phyloP scores from a whole-genome alignment of 352 stramenopile species.

The Globisporangium iwayamae region DNA sequence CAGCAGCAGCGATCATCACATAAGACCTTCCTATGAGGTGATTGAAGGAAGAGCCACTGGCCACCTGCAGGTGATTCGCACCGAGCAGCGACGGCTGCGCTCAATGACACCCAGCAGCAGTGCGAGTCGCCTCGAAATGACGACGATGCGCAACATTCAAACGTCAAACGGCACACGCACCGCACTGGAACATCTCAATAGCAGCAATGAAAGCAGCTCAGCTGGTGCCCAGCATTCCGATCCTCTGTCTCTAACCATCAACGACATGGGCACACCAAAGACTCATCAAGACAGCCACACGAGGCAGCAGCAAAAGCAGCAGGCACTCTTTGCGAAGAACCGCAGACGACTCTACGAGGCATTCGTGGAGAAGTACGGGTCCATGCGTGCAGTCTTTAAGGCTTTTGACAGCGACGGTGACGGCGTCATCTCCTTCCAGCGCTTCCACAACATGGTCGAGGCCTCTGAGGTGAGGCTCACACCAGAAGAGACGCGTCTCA shows the following conservation, averaged over 20 bases:
- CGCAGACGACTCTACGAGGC: slow-evolving; percentile 55
- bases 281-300: neutral
- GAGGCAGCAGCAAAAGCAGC: slow-evolving; percentile 17
- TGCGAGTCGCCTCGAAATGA: slow-evolving; percentile 9
- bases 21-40: neutral
- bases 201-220: neutral
- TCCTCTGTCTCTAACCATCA: neutral
- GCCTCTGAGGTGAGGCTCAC: slow-evolving; percentile 53
- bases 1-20: slow-evolving; percentile 2
- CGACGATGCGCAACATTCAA: neutral
- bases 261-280: neutral
- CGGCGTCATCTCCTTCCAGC: slow-evolving; percentile 70
- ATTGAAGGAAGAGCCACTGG: neutral
- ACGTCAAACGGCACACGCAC: slow-evolving; percentile 1
- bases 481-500: slow-evolving; percentile 30
- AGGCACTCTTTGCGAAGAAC: slow-evolving; percentile 29
- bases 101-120: slow-evolving; percentile 18
- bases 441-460: slow-evolving; percentile 72
- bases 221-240: neutral
- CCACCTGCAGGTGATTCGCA: slow-evolving; percentile 7
- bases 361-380: slow-evolving; percentile 74
- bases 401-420: slow-evolving; percentile 66
- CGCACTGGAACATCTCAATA: neutral
- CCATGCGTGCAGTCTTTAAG: slow-evolving; percentile 70
- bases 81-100: slow-evolving; percentile 10